Percentiles rank a stretch among this genome's conserved stretches.
phyloP scores from a whole-genome alignment of 176 grass and related monocot genomes.

The Ensete glaucum region DNA sequence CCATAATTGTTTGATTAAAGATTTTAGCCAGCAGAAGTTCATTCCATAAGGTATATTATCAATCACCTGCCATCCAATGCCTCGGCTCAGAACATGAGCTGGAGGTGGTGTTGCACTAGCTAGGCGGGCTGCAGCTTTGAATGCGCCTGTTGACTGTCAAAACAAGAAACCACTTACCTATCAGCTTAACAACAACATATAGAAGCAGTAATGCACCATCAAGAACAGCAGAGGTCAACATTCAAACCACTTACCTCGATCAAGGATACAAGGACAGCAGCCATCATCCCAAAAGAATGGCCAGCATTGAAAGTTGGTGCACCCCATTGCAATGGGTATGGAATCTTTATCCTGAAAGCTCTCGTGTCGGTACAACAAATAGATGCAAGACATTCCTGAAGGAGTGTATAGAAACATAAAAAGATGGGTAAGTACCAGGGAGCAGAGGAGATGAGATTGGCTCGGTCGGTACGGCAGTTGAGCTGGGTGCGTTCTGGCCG shows the following conservation, averaged over 20 bases:
- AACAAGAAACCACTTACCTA: not conserved
- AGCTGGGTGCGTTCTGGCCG: conserved; percentile 53
- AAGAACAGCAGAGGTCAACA: not conserved
- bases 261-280: conserved; percentile 88
- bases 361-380: not conserved
- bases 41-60: not conserved
- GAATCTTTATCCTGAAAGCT: conserved; percentile 71
- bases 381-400: conserved; percentile 5
- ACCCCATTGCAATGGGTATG: conserved; percentile 94
- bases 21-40: not conserved
- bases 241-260: conserved; percentile 43
- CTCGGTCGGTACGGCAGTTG: conserved; percentile 67
- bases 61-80: conserved; percentile 88
- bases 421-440: conserved; percentile 37
- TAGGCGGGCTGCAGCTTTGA: conserved; percentile 81
- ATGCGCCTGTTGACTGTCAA: conserved; percentile 76
- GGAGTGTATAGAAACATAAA: conserved; percentile 19
- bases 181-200: conserved; percentile 2
- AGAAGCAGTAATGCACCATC: not conserved
- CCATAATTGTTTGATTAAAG: not conserved
- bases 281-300: conserved; percentile 92
- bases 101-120: conserved; percentile 92
- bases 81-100: conserved; percentile 81
- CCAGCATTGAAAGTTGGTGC: conserved; percentile 82
- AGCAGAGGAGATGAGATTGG: conserved; percentile 79